Evolutionary conservation across 495 filamentous ascomycete genomes (phyloP).

Genomic region (Cryomyces minteri): DNA sequence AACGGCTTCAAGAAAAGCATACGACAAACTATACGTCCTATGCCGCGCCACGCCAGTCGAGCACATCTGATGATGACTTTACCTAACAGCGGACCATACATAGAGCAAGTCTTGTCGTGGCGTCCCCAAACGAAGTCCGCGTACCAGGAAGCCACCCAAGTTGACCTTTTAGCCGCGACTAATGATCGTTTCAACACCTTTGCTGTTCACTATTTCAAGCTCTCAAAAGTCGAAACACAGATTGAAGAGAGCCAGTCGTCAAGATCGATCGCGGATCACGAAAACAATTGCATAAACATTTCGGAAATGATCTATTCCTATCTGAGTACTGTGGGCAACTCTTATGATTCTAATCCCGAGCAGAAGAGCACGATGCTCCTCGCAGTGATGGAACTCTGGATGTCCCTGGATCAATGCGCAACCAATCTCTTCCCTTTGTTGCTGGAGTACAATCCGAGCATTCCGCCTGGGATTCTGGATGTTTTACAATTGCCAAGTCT

Average conservation of each 20-base stretch:
- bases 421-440: constrained; percentile 19
- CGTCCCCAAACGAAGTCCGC: background rate
- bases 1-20: constrained; percentile 12
- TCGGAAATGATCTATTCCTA: constrained; percentile 21
- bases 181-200: background rate
- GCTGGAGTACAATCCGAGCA: constrained; percentile 19
- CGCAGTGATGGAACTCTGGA: constrained; percentile 26
- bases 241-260: too few species aligned
- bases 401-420: constrained; percentile 21
- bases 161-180: too few species aligned
- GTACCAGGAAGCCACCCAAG: too few species aligned
- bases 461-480: constrained; percentile 28
- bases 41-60: constrained; percentile 21
- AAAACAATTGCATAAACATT: constrained; percentile 16
- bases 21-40: constrained; percentile 16
- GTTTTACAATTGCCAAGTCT: constrained; percentile 25
- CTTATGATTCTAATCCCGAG: constrained; percentile 27
- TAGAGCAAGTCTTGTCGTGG: constrained; percentile 13
- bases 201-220: background rate
- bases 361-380: constrained; percentile 27
- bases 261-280: background rate
- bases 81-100: constrained; percentile 24
- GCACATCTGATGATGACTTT: constrained; percentile 22
- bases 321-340: constrained; percentile 13
- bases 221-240: background rate